Evolutionary conservation across 2,329 filamentous ascomycete species (phyloP), one percentile per base, ranked within the genome.

Genomic region (Lachnellula suecica): DNA sequence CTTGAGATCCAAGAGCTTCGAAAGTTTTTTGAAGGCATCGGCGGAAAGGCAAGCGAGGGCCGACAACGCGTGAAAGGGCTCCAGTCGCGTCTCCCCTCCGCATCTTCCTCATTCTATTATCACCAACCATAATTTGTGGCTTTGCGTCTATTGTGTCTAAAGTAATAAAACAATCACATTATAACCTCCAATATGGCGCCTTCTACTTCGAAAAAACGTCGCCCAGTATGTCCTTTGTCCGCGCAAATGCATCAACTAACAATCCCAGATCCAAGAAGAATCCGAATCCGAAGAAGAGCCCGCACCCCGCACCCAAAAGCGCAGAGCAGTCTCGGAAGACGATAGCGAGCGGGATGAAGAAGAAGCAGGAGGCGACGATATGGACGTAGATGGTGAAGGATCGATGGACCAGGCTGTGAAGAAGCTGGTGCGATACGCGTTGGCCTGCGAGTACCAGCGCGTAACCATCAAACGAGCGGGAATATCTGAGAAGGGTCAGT

Each of bases 361-460:
- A 23, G 59, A 60, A 2, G 52, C 46, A 3, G 54, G 29, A 11
- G 56, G 50, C 2, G 59, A 62, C 5, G 57, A 52, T 5, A 65
- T 57, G 56, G 64, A 61, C 7, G 51, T 58, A 2, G 66, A 66
- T 35, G 54, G 49, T n/a, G 57, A 56, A 38, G 22, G 59, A 41
- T n/a, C 51, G 59, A 42, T 42, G 11, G 71, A 77, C 4, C 78
- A 82, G 58, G 68, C 84, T 29, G 78, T 82, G 31, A 86, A 85
- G 69, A 86, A 84, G 63, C 69, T 88, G n/a, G 77, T 88, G n/a
- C 79, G 85, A 48, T 86, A 87, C 60, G 83, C 82, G 3, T 68
- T 88, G 22, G 81, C 84, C 4, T 87, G 84, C 68, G 84, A 88
- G 63, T 85, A 79, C 56, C 79, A 83, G 9, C 74, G 84, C 47